phyloP scores from a whole-genome alignment of 768 basidiomycete species.

The Pisolithus albus region DNA sequence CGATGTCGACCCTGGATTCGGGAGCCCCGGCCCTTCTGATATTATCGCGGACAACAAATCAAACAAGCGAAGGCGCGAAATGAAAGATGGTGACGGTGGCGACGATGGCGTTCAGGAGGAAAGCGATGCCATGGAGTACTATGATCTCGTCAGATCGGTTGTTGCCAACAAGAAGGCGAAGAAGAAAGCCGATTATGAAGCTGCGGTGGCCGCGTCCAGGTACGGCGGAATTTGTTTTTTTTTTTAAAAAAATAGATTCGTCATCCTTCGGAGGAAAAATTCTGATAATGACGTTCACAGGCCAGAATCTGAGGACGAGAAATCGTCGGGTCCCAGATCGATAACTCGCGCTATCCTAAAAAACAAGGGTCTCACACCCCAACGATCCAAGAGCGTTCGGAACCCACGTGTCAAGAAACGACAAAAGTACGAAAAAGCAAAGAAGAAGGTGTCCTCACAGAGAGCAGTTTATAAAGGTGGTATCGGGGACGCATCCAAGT shows the following conservation, averaged over 20 bases:
- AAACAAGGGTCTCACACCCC: constrained; percentile 92
- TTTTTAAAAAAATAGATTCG: constrained; percentile 3
- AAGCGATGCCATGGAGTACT: constrained; percentile 70
- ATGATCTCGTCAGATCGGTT: constrained; percentile 78
- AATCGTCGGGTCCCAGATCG: constrained; percentile 69
- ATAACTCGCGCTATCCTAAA: constrained; percentile 87
- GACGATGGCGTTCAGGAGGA: constrained; percentile 35
- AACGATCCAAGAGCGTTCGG: constrained; percentile 79
- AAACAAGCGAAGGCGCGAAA: constrained; percentile 32
- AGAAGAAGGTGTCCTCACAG: constrained; percentile 85
- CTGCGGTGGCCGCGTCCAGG: constrained; percentile 48
- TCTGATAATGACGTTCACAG: constrained; percentile 13
- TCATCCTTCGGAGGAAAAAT: constrained; percentile 2
- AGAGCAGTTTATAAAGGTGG: constrained; percentile 93
- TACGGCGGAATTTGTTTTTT: constrained; percentile 26
- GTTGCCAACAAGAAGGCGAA: constrained; percentile 66
- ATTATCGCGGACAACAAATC: background rate
- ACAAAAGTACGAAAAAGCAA: constrained; percentile 87
- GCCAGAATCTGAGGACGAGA: constrained; percentile 31
- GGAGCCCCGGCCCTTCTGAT: constrained; percentile 11
- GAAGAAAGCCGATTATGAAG: constrained; percentile 81
- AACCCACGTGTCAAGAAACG: constrained; percentile 99
- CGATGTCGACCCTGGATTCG: constrained; percentile 41
- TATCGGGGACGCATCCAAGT: constrained; percentile 59
- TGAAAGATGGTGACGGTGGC: constrained; percentile 27